phyloP scores from a whole-genome alignment of 2,329 filamentous ascomycete species.

The Cercospora sojina region DNA sequence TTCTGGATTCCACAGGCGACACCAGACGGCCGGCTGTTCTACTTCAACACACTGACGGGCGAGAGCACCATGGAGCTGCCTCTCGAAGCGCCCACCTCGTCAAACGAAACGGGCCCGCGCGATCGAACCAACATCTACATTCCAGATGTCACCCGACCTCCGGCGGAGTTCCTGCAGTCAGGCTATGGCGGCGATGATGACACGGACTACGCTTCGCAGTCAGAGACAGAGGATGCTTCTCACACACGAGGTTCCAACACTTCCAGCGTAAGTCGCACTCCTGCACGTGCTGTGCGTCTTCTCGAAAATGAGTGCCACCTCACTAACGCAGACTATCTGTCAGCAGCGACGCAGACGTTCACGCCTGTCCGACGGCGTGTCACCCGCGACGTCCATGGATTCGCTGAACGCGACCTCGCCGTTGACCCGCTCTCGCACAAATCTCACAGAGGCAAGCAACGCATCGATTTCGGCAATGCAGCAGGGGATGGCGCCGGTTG shows the following conservation, averaged over 20 bases:
- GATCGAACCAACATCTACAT: conserved; percentile 86
- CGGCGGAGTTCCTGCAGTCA: conserved; percentile 80
- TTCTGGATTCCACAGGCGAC: conserved; percentile 99
- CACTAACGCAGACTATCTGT: conserved; percentile 29
- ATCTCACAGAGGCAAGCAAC: conserved; percentile 49
- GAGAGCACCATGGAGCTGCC: conserved; percentile 93
- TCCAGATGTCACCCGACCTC: conserved; percentile 84
- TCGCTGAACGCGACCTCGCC: conserved; percentile 73
- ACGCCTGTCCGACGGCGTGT: conserved; percentile 67
- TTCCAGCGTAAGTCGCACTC: conserved; percentile 59
- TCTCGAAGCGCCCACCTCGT: conserved; percentile 79
- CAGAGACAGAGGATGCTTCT: conserved; percentile 75
- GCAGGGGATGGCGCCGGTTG: conserved; percentile 48
- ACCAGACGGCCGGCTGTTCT: conserved; percentile 86
- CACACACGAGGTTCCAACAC: conserved; percentile 67
- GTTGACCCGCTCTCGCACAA: conserved; percentile 57
- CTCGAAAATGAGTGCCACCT: conserved; percentile 30
- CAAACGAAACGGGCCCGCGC: conserved; percentile 78
- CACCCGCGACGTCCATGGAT: conserved; percentile 86
- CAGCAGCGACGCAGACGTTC: conserved; percentile 66
- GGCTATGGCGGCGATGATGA: conserved; percentile 76
- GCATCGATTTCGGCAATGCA: conserved; percentile 49
- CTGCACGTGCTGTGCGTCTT: conserved; percentile 26
- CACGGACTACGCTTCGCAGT: conserved; percentile 85
- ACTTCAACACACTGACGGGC: conserved; percentile 97